These are phyloP conservation scores for Cerioporus squamosus DNA, from an alignment of 1,284 basidiomycete species.

Conservation along the genomic window DNA sequence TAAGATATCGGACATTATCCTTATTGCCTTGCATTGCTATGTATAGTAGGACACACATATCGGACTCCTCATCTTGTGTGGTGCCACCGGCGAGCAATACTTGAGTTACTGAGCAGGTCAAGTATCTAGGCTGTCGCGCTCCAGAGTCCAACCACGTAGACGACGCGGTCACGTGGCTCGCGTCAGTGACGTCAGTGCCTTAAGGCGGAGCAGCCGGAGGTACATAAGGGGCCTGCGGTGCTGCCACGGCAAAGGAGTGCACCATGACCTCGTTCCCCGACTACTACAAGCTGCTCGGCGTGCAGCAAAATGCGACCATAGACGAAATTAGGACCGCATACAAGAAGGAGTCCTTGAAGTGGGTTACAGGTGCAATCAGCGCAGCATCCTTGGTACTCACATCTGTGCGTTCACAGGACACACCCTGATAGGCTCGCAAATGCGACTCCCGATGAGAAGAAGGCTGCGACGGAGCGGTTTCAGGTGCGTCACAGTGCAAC, in stretches of 20 bases:
- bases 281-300: conserved; percentile 70
- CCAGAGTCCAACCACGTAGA: no score
- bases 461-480: conserved; percentile 80
- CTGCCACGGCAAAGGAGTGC: not conserved
- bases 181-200: conserved; percentile 22
- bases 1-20: conserved; percentile 17
- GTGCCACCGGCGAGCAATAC: no score
- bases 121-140: no score
- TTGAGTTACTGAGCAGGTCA: no score
- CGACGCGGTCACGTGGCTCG: conserved; percentile 25
- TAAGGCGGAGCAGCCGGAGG: conserved; percentile 1
- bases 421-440: conserved; percentile 90
- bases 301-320: conserved; percentile 61
- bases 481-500: conserved; percentile 49
- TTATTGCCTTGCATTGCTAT: conserved; percentile 11
- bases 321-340: conserved; percentile 85
- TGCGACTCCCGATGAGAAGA: conserved; percentile 73
- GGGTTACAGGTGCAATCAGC: not conserved
- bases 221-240: conserved; percentile 6
- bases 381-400: conserved; percentile 4
- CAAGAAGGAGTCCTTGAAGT: conserved; percentile 78
- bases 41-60: conserved; percentile 3
- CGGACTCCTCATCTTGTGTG: not conserved
- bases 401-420: conserved; percentile 52
- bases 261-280: conserved; percentile 72